These are phyloP conservation scores for Endogone sp. DNA, from an alignment of 192 early-diverging fungal species.

Conservation along the genomic window DNA sequence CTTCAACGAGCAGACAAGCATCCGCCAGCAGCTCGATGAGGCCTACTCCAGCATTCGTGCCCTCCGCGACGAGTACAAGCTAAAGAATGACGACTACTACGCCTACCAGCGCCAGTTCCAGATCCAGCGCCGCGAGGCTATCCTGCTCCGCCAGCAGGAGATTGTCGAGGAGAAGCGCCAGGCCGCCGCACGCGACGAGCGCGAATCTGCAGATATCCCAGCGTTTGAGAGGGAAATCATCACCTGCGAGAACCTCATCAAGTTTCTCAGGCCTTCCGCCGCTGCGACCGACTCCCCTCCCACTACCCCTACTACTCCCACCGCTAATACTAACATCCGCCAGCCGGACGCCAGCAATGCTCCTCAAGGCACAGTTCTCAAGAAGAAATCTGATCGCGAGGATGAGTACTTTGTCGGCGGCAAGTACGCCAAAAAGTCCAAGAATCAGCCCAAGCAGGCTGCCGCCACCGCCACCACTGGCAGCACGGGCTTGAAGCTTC, in stretches of 20 bases:
- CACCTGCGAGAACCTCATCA: slow-evolving; percentile 76
- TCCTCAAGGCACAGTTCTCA: slow-evolving; percentile 75
- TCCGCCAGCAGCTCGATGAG: slow-evolving; percentile 68
- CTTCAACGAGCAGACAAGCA: slow-evolving; percentile 62
- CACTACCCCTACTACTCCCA: slow-evolving; percentile 22
- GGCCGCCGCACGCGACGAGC: slow-evolving; percentile 67
- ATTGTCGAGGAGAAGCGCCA: slow-evolving; percentile 66
- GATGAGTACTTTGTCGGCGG: slow-evolving; percentile 71
- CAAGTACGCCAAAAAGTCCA: slow-evolving; percentile 58
- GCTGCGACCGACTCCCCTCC: slow-evolving; percentile 16
- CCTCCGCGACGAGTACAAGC: slow-evolving; percentile 67
- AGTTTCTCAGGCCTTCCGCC: slow-evolving; percentile 53
- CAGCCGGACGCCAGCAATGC: slow-evolving; percentile 57
- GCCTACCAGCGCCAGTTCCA: slow-evolving; percentile 66
- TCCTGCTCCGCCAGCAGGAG: slow-evolving; percentile 62
- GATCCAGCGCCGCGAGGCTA: slow-evolving; percentile 60
- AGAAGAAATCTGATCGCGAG: slow-evolving; percentile 71
- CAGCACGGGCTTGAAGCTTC: slow-evolving; percentile 50
- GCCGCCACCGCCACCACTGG: slow-evolving; percentile 24
- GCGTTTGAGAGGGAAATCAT: slow-evolving; percentile 85
- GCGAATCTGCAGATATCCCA: slow-evolving; percentile 82
- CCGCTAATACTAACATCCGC: slow-evolving; percentile 43
- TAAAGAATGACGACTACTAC: slow-evolving; percentile 70
- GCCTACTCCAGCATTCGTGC: slow-evolving; percentile 63
- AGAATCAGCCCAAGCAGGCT: slow-evolving; percentile 43